Percentiles rank a stretch among this genome's conserved stretches.
phyloP scores from a whole-genome alignment of 768 basidiomycete species.

The Russula dissimulans region DNA sequence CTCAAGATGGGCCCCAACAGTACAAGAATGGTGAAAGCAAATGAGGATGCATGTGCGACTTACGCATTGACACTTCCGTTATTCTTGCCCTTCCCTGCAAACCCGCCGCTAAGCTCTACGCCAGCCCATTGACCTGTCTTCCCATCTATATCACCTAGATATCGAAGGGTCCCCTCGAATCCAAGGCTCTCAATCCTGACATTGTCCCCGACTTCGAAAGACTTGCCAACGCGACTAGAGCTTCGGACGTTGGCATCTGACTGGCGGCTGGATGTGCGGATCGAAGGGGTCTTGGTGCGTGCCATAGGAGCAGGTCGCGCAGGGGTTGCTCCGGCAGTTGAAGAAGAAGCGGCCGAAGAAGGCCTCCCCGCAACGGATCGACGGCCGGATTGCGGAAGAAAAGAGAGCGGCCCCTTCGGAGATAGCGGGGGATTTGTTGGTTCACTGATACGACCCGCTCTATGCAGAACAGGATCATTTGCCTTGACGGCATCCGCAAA shows the following conservation, averaged over 20 bases:
- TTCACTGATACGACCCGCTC: constrained; percentile 34
- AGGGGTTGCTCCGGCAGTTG: constrained; percentile 27
- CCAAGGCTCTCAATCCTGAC: constrained; percentile 85
- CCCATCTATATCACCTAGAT: constrained; percentile 77
- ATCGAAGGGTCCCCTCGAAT: constrained; percentile 75
- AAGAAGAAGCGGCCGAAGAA: constrained; percentile 52
- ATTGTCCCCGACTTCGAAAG: constrained; percentile 66
- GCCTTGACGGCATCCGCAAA: constrained; percentile 73
- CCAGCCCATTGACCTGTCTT: constrained; percentile 91
- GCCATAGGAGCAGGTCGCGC: constrained; percentile 21
- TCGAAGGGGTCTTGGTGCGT: constrained; percentile 44
- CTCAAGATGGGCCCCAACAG: background rate
- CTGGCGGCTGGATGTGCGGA: constrained; percentile 56
- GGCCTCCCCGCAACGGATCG: constrained; percentile 47
- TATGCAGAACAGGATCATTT: constrained; percentile 71
- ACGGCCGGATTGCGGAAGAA: constrained; percentile 31
- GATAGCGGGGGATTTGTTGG: constrained; percentile 36
- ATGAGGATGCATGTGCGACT: constrained; percentile 28
- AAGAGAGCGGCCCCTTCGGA: constrained; percentile 33
- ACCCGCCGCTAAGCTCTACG: constrained; percentile 80
- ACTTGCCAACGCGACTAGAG: constrained; percentile 35
- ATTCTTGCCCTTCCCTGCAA: constrained; percentile 90
- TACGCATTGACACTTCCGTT: constrained; percentile 85
- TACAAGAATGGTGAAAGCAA: constrained; percentile 1
- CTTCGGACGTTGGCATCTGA: constrained; percentile 48